These are phyloP conservation scores for Geotrichum phurueaensis DNA, from an alignment of 1,139 yeast genomes.

Conservation along the genomic window DNA sequence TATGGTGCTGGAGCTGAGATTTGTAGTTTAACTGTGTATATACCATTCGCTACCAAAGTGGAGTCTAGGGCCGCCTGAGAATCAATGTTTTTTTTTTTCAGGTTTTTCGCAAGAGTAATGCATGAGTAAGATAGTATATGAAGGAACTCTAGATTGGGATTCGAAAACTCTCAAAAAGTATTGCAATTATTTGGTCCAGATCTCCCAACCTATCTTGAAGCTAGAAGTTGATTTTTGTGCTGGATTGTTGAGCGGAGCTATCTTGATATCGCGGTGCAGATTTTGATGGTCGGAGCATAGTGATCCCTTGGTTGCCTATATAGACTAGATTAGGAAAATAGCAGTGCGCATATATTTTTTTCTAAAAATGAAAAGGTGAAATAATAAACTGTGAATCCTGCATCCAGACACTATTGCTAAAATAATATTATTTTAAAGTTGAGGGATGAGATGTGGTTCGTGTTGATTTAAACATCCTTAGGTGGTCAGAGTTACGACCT, in stretches of 20 bases:
- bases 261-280: not conserved
- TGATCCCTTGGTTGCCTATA: not conserved
- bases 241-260: not conserved
- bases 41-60: too few relatives aligned
- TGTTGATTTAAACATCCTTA: not conserved
- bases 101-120: not conserved
- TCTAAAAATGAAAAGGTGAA: not conserved
- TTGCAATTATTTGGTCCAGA: not conserved
- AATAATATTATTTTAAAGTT: not conserved
- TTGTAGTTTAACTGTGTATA: too few relatives aligned
- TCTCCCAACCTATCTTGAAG: not conserved
- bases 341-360: not conserved
- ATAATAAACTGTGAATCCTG: not conserved
- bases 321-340: not conserved
- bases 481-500: not conserved
- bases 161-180: not conserved
- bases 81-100: not conserved
- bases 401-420: not conserved
- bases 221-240: not conserved
- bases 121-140: not conserved
- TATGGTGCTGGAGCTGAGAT: too few relatives aligned
- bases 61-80: not conserved
- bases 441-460: not conserved
- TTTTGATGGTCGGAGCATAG: not conserved
- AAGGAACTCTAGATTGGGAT: not conserved